A percentile compares a stretch with the other conserved stretches of the same genome.
phyloP scores from a whole-genome alignment of 306 rosid genomes.

The Medicago arabica region DNA sequence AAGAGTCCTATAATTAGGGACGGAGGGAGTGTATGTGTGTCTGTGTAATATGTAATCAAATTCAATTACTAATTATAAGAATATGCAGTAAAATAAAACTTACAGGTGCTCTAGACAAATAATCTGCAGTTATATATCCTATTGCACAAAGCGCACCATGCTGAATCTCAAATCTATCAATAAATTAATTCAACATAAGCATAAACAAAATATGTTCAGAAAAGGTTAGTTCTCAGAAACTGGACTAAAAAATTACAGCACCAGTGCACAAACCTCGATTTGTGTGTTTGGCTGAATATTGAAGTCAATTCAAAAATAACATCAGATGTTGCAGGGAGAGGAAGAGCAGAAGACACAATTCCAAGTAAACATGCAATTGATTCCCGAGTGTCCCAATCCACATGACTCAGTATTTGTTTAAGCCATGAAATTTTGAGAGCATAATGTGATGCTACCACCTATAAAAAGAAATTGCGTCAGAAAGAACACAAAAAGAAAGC shows the following conservation, averaged over 20 bases:
- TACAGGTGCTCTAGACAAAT: slow-evolving; percentile 74
- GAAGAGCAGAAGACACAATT: slow-evolving; percentile 80
- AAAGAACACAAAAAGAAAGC: slow-evolving; percentile 40
- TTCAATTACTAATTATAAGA: slow-evolving; percentile 27
- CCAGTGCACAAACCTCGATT: slow-evolving; percentile 65
- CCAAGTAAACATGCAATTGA: slow-evolving; percentile 93
- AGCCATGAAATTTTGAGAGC: slow-evolving; percentile 77
- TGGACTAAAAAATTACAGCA: slow-evolving; percentile 26
- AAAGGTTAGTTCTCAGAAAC: slow-evolving; percentile 1
- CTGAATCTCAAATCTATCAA: slow-evolving; percentile 84
- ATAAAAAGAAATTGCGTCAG: slow-evolving; percentile 50
- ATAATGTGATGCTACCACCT: slow-evolving; percentile 78
- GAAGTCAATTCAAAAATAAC: slow-evolving; percentile 68
- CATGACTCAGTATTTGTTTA: slow-evolving; percentile 77
- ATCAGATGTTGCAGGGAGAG: slow-evolving; percentile 55
- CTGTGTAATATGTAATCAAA: background rate
- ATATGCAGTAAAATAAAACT: slow-evolving; percentile 46
- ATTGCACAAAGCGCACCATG: slow-evolving; percentile 89
- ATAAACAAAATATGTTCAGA: slow-evolving; percentile 20
- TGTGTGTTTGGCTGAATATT: slow-evolving; percentile 57
- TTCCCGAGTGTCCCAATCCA: slow-evolving; percentile 92
- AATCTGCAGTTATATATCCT: slow-evolving; percentile 87
- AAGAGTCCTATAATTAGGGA: too few species aligned
- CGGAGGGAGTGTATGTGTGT: too few species aligned
- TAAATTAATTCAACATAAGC: slow-evolving; percentile 41